Evolutionary conservation across 345 rosid species (phyloP), one percentile per base, ranked within the genome.

Genomic region (Syzygium jambos): DNA sequence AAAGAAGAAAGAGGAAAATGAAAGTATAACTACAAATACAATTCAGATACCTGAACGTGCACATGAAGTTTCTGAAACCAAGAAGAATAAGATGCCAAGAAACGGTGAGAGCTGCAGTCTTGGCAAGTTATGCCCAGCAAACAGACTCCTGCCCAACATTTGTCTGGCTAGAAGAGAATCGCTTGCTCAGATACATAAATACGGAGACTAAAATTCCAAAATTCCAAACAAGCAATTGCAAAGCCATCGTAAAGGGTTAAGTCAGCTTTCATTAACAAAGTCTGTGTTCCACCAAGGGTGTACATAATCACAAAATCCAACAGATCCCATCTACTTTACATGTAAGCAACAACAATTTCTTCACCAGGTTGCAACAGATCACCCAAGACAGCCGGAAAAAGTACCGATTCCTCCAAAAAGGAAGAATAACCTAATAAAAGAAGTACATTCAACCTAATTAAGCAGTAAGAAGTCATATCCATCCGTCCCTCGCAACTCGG

Each of bases 61-160:
- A 89, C 86, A 51, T 93, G 85, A 86, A 98, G 93, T 88, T 90
- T 93, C 82, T 93, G 89, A 84, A 95, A 91, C 99, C 99, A 98
- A 84, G 85, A 86, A 65, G 94, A 87, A 92, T 95, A 95, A 0
- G 93, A 94, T 10, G 85, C 89, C 90, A 92, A 87, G 89, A 98
- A 96, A 43, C 96, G 96, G n/a, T 91, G 93, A 29, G 93, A 87
- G 86, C 92, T 91, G 86, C 99, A 98, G 88, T 94, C 95, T 91
- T 91, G 93, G 90, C 94, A 95, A 86, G 97, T 94, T 87, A 96
- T 89, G 85, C 98, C 99, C 29, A 98, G 89, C 90, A 98, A 91
- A 90, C 93, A 91, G 63, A 95, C 93, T 86, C 98, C 99, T 22
- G 92, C 94, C 96, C 96, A 93, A 85, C 98, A 94, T 90, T 93